phyloP scores from a whole-genome alignment of 140 eudicot genomes.

The Oenanthe javanica region DNA sequence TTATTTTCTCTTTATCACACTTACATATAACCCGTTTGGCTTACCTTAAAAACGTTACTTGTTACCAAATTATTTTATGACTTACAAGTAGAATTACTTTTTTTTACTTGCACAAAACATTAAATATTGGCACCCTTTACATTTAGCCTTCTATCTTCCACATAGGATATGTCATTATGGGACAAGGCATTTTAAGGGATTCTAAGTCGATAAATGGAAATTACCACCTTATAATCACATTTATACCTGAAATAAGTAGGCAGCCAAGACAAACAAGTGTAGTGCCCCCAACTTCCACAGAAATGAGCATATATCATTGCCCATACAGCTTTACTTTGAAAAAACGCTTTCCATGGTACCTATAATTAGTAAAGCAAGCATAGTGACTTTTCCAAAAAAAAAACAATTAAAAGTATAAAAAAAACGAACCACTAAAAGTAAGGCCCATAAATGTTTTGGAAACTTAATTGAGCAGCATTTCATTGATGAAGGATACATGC shows the following conservation, averaged over 20 bases:
- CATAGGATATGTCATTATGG: background rate
- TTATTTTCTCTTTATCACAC: background rate
- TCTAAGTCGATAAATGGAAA: background rate
- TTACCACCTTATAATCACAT: background rate
- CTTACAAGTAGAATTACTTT: background rate
- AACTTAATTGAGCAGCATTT: background rate
- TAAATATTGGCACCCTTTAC: background rate
- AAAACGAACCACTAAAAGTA: background rate
- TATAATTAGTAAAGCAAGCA: conserved; percentile 13
- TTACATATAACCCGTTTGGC: background rate
- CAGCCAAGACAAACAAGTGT: conserved; percentile 92
- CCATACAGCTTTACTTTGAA: conserved; percentile 86
- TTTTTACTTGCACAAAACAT: background rate
- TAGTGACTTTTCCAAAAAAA: background rate
- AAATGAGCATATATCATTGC: conserved; percentile 99
- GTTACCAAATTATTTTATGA: background rate
- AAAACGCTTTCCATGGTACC: conserved; percentile 95
- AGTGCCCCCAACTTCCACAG: conserved; percentile 99
- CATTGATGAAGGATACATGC: background rate
- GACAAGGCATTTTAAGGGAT: background rate
- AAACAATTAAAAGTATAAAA: background rate
- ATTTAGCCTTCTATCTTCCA: background rate
- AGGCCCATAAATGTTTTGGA: background rate
- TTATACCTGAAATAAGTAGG: conserved; percentile 92
- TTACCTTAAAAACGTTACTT: background rate